A percentile compares a stretch with the other conserved stretches of the same genome.
Conservation (phyloP, 352 stramenopile species). For the Pythium scleroteichum region DNA sequence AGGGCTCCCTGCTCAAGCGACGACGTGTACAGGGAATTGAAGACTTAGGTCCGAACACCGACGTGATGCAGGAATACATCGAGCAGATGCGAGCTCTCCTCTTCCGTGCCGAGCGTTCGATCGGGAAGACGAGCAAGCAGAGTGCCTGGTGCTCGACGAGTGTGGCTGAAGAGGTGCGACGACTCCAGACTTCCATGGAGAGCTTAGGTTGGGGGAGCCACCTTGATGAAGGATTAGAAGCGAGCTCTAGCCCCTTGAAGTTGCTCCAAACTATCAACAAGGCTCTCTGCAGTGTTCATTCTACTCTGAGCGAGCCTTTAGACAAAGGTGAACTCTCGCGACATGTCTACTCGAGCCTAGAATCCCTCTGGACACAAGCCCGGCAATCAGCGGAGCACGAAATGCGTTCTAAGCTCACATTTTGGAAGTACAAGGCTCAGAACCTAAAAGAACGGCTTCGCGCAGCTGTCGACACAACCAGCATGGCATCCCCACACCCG, state of each 20-base stretch:
- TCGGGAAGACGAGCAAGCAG: not conserved
- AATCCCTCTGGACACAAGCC: conserved; percentile 29
- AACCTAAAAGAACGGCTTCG: conserved; percentile 29
- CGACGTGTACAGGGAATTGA: conserved; percentile 9
- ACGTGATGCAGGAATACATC: not conserved
- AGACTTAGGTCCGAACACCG: not conserved
- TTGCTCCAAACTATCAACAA: conserved; percentile 24
- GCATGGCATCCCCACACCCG: not conserved
- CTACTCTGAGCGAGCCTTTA: conserved; percentile 10
- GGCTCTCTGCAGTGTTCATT: conserved; percentile 16
- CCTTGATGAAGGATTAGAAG: not conserved
- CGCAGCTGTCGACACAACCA: conserved; percentile 9
- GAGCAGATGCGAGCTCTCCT: not conserved
- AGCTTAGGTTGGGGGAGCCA: not conserved
- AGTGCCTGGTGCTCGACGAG: conserved; percentile 7
- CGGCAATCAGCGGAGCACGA: conserved; percentile 27
- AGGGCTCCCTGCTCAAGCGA: not conserved
- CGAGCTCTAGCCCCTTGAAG: conserved; percentile 13
- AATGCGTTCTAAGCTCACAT: conserved; percentile 29
- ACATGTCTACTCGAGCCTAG: conserved; percentile 18
- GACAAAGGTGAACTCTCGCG: conserved; percentile 1
- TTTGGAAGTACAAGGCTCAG: conserved; percentile 41
- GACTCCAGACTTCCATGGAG: conserved; percentile 22
- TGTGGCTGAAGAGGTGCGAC: conserved; percentile 20
- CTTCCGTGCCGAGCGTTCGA: not conserved